These are phyloP conservation scores for Rhizoctonia solani DNA, from an alignment of 1,284 basidiomycete species.

Conservation along the genomic window DNA sequence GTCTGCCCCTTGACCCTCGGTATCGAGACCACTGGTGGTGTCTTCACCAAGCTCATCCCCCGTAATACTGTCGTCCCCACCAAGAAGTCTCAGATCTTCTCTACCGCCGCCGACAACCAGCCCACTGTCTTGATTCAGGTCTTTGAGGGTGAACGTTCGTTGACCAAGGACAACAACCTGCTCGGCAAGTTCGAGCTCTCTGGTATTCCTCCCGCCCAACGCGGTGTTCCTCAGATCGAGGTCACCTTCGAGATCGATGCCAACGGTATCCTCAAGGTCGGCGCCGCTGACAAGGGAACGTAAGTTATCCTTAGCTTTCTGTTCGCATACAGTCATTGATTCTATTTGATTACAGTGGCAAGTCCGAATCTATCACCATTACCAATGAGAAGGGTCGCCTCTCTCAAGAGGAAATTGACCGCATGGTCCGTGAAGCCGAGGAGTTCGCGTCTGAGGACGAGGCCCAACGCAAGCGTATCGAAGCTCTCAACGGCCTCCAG, in stretches of 20 bases:
- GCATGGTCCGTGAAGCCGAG: slow-evolving; percentile 92
- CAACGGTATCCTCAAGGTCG: slow-evolving; percentile 90
- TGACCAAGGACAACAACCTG: slow-evolving; percentile 98
- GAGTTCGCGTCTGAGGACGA: slow-evolving; percentile 87
- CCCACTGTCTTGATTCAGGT: slow-evolving; percentile 90
- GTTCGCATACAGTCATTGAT: not conserved
- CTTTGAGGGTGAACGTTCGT: slow-evolving; percentile 91
- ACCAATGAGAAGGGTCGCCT: slow-evolving; percentile 87
- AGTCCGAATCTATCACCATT: slow-evolving; percentile 86
- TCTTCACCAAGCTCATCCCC: slow-evolving; percentile 95
- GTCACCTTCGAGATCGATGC: slow-evolving; percentile 94
- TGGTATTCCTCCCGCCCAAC: slow-evolving; percentile 90
- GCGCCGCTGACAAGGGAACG: slow-evolving; percentile 90
- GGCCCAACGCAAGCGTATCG: slow-evolving; percentile 84
- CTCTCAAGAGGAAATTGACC: slow-evolving; percentile 84
- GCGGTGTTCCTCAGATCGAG: slow-evolving; percentile 94
- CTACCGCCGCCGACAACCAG: slow-evolving; percentile 94
- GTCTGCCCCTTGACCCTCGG: slow-evolving; percentile 93
- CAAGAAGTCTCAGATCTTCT: slow-evolving; percentile 98
- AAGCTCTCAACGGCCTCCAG: slow-evolving; percentile 79
- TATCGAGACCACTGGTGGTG: slow-evolving; percentile 98
- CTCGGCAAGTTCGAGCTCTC: slow-evolving; percentile 96
- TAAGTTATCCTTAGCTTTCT: slow-evolving; percentile 48
- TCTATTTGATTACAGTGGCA: slow-evolving; percentile 58
- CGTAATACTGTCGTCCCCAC: slow-evolving; percentile 98